A percentile compares a stretch with the other conserved stretches of the same genome.
phyloP scores from a whole-genome alignment of 305 asterid species.

The Fraxinus baroniana region DNA sequence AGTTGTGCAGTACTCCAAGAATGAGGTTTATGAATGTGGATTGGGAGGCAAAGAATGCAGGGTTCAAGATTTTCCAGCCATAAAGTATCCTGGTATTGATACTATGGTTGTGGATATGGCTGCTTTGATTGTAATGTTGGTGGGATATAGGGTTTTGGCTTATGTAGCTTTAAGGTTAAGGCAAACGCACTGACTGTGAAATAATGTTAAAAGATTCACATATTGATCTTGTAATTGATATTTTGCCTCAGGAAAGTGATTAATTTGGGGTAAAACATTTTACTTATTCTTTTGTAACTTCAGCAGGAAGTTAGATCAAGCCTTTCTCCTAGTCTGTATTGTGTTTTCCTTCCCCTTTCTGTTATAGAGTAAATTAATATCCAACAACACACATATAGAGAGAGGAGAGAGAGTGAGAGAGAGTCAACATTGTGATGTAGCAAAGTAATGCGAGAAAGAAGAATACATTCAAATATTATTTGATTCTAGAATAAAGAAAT shows the following conservation, averaged over 20 bases:
- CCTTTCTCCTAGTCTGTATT: too few relatives aligned
- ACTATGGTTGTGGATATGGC: conserved; percentile 54
- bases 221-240: background rate
- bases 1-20: conserved; percentile 59
- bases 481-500: too few relatives aligned
- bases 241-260: background rate
- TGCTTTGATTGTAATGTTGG: conserved; percentile 68
- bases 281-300: too few relatives aligned
- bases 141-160: conserved; percentile 74
- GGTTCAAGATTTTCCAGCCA: conserved; percentile 62
- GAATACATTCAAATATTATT: too few relatives aligned
- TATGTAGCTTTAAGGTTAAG: conserved; percentile 68
- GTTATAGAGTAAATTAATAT: too few relatives aligned
- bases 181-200: conserved; percentile 20
- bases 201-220: background rate
- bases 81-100: conserved; percentile 56
- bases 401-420: too few relatives aligned
- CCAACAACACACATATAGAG: too few relatives aligned
- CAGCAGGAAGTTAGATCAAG: too few relatives aligned
- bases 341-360: too few relatives aligned
- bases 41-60: conserved; percentile 41
- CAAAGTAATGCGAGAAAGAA: too few relatives aligned
- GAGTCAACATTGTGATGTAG: too few relatives aligned
- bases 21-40: conserved; percentile 65
- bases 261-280: background rate